Evolutionary conservation across 192 early-diverging fungal species (phyloP), one percentile per base, ranked within the genome.

Genomic region (Entrophospora sp.): DNA sequence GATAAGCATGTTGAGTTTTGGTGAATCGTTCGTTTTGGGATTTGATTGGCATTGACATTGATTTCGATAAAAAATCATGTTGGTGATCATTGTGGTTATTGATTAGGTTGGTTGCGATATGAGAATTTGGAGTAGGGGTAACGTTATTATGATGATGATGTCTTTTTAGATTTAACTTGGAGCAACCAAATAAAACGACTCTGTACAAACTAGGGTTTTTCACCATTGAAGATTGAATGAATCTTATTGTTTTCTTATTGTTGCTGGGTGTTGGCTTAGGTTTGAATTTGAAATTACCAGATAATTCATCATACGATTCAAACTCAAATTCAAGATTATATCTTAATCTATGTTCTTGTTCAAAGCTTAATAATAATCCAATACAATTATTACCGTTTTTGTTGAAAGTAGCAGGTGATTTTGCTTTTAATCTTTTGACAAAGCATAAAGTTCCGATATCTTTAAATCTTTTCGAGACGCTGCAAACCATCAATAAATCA

Each of bases 341-440:
- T n/a, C 18, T 40, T 14, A 20, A 42, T 30, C 16, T 40, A 44
- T 61, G 25, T 30, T 61, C 59, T 61, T 61, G 59, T n/a, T 61
- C 59, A 44, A 61, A 43, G 4, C 8, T 14, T 61, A 61, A 61
- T 2, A 4, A 6, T 9, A 61, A 31, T 30, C 24, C 13, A 43
- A 61, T 3, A 10, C n/a, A n/a, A n/a, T n/a, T n/a, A n/a, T n/a
- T n/a, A n/a, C n/a, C n/a, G n/a, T n/a, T n/a, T n/a, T n/a, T n/a
- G n/a, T n/a, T n/a, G n/a, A n/a, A n/a, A n/a, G n/a, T n/a, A n/a
- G n/a, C n/a, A n/a, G n/a, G n/a, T n/a, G n/a, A n/a, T n/a, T 44
- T 61, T 61, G 59, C 38, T 28, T 40, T 44, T n/a, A 61, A 61
- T 61, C 25, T 40, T 18, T 30, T 43, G 2, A 14, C 38, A 43